Percentiles rank a stretch among this genome's conserved stretches.
phyloP scores from a whole-genome alignment of 306 rosid genomes.

The Macrotyloma uniflorum region DNA sequence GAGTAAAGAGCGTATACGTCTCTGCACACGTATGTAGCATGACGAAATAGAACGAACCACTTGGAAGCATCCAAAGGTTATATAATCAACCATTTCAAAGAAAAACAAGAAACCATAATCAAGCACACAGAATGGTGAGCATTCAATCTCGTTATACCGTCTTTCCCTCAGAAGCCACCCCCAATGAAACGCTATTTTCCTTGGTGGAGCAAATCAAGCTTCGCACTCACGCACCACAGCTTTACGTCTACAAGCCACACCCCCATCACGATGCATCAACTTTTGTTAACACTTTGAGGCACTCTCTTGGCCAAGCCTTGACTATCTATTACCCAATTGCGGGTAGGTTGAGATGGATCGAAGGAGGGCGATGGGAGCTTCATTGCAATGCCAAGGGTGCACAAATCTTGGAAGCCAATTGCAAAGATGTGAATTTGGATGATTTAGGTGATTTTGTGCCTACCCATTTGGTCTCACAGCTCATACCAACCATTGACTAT shows the following conservation, averaged over 20 bases:
- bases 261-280: neutral
- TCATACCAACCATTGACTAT: constrained; percentile 42
- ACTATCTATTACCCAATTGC: constrained; percentile 47
- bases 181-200: constrained; percentile 25
- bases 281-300: neutral
- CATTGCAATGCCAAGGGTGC: constrained; percentile 47
- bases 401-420: constrained; percentile 28
- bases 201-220: constrained; percentile 50
- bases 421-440: neutral
- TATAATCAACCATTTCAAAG: neutral
- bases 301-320: constrained; percentile 38
- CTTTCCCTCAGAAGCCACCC: constrained; percentile 33
- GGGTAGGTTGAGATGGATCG: constrained; percentile 38
- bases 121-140: constrained; percentile 1
- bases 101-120: neutral
- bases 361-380: constrained; percentile 27
- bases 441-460: constrained; percentile 50
- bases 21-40: neutral
- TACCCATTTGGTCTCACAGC: constrained; percentile 26
- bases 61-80: neutral
- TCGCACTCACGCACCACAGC: constrained; percentile 43
- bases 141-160: constrained; percentile 17
- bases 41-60: too few species aligned
- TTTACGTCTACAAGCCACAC: constrained; percentile 40
- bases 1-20: neutral